These are phyloP conservation scores for Asterophora parasitica DNA, from an alignment of 768 basidiomycete species.

Conservation along the genomic window DNA sequence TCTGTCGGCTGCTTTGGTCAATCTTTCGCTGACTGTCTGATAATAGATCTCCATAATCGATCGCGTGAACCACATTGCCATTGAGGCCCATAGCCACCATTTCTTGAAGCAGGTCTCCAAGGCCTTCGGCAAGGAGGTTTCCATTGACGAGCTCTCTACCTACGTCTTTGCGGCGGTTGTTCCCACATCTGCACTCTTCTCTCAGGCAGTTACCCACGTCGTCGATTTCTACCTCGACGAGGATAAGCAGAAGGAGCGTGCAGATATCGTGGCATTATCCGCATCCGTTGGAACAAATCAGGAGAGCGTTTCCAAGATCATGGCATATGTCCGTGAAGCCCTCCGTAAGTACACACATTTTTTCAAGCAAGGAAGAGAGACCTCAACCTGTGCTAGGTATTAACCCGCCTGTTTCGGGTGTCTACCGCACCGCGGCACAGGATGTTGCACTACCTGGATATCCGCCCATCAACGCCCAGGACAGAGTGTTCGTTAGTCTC, in stretches of 20 bases:
- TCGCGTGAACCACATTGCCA: conserved; percentile 13
- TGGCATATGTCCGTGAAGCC: conserved; percentile 43
- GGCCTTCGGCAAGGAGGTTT: conserved; percentile 13
- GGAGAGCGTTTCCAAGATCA: conserved; percentile 26
- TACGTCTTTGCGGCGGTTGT: conserved; percentile 49
- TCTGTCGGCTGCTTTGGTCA: not conserved
- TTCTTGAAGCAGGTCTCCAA: conserved; percentile 29
- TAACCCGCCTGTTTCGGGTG: conserved; percentile 35
- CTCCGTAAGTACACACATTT: conserved; percentile 29
- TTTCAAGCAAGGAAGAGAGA: not conserved
- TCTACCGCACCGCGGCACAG: conserved; percentile 33
- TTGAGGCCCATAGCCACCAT: conserved; percentile 20
- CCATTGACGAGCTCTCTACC: conserved; percentile 36
- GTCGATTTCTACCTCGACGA: conserved; percentile 57
- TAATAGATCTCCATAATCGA: conserved; percentile 3
- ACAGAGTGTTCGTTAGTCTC: conserved; percentile 33
- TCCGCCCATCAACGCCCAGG: conserved; percentile 23
- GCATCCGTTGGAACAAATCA: conserved; percentile 16
- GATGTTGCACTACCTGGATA: conserved; percentile 22
- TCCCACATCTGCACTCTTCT: conserved; percentile 52
- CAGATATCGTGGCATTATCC: conserved; percentile 35
- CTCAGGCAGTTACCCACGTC: conserved; percentile 49
- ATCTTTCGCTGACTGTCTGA: not conserved
- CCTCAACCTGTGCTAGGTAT: conserved; percentile 17
- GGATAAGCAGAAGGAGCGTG: conserved; percentile 27